phyloP scores from a whole-genome alignment of 2,329 filamentous ascomycete genomes.

The Xylaria sp. region DNA sequence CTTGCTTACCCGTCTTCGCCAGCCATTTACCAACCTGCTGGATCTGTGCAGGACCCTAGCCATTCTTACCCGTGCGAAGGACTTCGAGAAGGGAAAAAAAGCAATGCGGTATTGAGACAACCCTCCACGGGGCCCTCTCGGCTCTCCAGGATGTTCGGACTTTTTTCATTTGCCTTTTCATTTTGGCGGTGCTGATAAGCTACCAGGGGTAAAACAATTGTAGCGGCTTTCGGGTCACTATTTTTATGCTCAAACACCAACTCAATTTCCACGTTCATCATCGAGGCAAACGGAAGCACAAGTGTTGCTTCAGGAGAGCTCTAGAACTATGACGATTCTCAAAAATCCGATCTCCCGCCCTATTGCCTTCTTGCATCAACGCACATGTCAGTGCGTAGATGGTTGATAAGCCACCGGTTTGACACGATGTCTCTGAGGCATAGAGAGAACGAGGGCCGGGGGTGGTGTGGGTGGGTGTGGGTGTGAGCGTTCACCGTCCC shows the following conservation, averaged over 20 bases:
- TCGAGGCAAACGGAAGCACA: no score
- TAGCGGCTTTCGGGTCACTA: no score
- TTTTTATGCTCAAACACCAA: no score
- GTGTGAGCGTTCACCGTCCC: no score
- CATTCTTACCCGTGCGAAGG: slow-evolving; percentile 13
- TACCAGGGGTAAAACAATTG: no score
- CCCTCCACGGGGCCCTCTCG: not conserved
- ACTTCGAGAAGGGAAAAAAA: slow-evolving; percentile 8
- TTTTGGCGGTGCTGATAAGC: no score
- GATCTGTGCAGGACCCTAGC: slow-evolving; percentile 22
- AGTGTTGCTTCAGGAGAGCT: no score
- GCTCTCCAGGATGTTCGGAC: no score
- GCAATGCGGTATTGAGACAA: slow-evolving; percentile 1
- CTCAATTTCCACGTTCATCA: no score
- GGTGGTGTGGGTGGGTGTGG: not conserved
- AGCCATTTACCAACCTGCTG: slow-evolving; percentile 34
- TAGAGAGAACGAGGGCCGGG: not conserved
- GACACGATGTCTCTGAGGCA: not conserved
- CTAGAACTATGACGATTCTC: no score
- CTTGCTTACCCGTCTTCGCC: slow-evolving; percentile 27
- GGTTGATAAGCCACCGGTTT: not conserved
- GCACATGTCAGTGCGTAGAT: not conserved
- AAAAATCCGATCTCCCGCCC: not conserved
- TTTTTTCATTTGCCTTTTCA: no score
- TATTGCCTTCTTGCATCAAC: not conserved